phyloP scores from a whole-genome alignment of 371 early-diverging fungal species.

The Apophysomyces ossiformis region DNA sequence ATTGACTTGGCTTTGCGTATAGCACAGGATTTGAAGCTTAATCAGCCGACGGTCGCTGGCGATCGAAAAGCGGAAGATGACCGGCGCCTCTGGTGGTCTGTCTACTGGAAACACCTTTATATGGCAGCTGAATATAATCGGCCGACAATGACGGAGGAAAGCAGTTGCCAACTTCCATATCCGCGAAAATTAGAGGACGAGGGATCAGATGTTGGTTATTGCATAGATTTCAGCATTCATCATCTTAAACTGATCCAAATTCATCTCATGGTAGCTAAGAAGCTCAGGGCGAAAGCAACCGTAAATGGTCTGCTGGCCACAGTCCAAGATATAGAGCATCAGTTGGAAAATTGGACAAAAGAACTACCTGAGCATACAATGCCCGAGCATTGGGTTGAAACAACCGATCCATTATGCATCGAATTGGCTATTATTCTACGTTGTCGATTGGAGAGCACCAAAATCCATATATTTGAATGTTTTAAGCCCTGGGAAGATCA shows the following conservation, averaged over 20 bases:
- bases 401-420: slow-evolving; percentile 9
- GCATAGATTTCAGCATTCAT: slow-evolving; percentile 23
- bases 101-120: slow-evolving; percentile 27
- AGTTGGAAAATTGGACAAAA: slow-evolving; percentile 13
- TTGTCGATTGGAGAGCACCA: slow-evolving; percentile 13
- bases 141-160: slow-evolving; percentile 12
- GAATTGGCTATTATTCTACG: slow-evolving; percentile 22
- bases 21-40: slow-evolving; percentile 23
- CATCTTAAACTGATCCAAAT: slow-evolving; percentile 23
- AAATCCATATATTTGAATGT: slow-evolving; percentile 26
- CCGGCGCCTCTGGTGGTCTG: slow-evolving; percentile 32
- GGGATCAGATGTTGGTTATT: slow-evolving; percentile 20
- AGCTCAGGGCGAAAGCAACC: slow-evolving; percentile 1
- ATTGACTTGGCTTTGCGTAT: slow-evolving; percentile 28
- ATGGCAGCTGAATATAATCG: slow-evolving; percentile 21
- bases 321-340: slow-evolving; percentile 14
- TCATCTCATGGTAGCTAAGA: slow-evolving; percentile 13
- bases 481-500: slow-evolving; percentile 15
- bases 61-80: slow-evolving; percentile 16
- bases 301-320: slow-evolving; percentile 10
- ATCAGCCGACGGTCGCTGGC: background rate
- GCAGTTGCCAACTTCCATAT: background rate
- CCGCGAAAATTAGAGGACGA: slow-evolving; percentile 18
- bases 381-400: background rate
- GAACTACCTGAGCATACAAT: slow-evolving; percentile 8